Evolutionary conservation across 176 grass and related monocot species (phyloP), one percentile per base, ranked within the genome.

Genomic region (Rhynchospora pubera): DNA sequence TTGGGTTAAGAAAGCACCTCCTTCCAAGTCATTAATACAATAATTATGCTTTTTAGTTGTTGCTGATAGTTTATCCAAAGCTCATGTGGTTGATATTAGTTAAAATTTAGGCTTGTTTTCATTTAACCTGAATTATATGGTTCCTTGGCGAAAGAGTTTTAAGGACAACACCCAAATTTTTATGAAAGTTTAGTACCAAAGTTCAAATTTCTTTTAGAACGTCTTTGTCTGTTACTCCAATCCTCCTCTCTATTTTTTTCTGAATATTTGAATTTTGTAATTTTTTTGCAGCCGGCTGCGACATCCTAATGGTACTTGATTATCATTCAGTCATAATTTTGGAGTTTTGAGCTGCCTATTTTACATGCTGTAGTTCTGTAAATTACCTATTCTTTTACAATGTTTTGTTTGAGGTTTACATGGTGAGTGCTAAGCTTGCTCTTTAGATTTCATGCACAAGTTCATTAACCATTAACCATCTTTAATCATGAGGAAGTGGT

Each of bases 251-350:
- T 44, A 79, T 42, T 65, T 51, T 34, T 72, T 83, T 58, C 81
- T 91, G 59, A 89, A 79, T 78, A 61, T 91, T 42, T 77, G 55
- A 79, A 83, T 58, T 87, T 84, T 22, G 80, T 82, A 23, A 82
- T 91, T 79, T 44, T 91, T 24, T 73, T 96, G 84, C 93, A 99
- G 97, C 74, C 97, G 93, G 22, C 83, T 99, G 67, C 93, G 97
- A 45, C 97, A 99, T 86, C 97, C 97, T 88, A 99, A 99, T 87
- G 97, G 97, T 99, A 99, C 84, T 65, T 45, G 47, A 53, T 56
- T 72, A 84, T 83, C 30, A 85, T 84, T 76, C 65, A 52, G 77
- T 55, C 66, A 82, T 70, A 62, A 84, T 45, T 46, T 28, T 55
- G 65, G 42, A 60, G 16, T 73, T 69, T 79, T n/a, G 56, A 76